Conservation (phyloP, 2,329 filamentous ascomycete genomes). For the Colletotrichum limetticola region DNA sequence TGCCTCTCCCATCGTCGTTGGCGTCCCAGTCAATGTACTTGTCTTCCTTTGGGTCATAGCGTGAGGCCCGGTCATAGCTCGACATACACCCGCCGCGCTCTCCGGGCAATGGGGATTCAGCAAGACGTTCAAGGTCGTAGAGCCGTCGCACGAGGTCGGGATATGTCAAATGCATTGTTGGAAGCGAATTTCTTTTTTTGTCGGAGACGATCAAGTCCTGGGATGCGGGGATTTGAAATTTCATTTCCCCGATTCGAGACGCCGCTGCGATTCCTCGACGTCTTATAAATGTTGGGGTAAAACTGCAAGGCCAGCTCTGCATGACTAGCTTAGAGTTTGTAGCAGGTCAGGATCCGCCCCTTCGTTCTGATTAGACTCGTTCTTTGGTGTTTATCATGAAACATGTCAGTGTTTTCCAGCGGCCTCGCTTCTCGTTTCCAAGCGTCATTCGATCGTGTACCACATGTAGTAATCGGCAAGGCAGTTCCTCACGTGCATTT, state of each 20-base stretch:
- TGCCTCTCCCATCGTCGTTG: slow-evolving; percentile 25
- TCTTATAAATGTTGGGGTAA: neutral
- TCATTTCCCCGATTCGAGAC: neutral
- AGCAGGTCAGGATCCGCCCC: neutral
- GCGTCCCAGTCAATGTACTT: slow-evolving; percentile 33
- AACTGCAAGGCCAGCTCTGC: neutral
- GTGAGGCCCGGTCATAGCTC: slow-evolving; percentile 31
- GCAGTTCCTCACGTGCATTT: neutral
- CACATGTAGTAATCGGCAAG: neutral
- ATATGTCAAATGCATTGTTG: slow-evolving; percentile 19
- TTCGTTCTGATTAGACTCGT: neutral
- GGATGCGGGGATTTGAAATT: neutral
- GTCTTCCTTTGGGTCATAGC: slow-evolving; percentile 26
- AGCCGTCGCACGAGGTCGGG: slow-evolving; percentile 28
- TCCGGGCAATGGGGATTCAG: slow-evolving; percentile 11
- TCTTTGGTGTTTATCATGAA: neutral
- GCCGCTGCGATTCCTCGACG: neutral
- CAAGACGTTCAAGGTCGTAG: slow-evolving; percentile 29
- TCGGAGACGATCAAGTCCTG: neutral
- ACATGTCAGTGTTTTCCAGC: neutral
- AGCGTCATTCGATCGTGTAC: neutral
- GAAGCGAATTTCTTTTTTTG: neutral
- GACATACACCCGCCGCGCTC: slow-evolving; percentile 32
- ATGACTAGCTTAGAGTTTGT: neutral
- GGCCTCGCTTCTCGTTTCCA: neutral